phyloP scores from a whole-genome alignment of 1,284 basidiomycete genomes.

The Entoloma clypeatum region DNA sequence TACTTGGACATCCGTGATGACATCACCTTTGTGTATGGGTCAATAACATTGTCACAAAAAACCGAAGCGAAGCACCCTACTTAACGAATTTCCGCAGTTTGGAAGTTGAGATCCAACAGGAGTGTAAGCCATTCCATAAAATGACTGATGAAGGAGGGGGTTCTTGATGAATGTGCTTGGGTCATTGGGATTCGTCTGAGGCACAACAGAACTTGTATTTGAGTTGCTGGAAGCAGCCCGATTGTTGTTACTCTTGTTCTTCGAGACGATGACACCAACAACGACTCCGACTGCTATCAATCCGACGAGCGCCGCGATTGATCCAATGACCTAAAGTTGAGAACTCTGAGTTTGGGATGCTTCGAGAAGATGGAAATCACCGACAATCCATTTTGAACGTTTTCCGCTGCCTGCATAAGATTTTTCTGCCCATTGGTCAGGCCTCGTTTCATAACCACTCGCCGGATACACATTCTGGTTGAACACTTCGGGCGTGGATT shows the following conservation, averaged over 20 bases:
- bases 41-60: slow-evolving; percentile 1
- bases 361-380: slow-evolving; percentile 1
- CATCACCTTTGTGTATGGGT: slow-evolving; percentile 28
- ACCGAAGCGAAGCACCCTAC: slow-evolving; percentile 22
- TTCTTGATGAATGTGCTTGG: slow-evolving; percentile 65
- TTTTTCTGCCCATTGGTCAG: slow-evolving; percentile 19
- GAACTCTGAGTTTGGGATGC: background rate
- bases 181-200: slow-evolving; percentile 41
- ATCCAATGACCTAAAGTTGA: slow-evolving; percentile 42
- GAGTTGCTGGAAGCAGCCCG: slow-evolving; percentile 5
- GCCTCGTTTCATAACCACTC: slow-evolving; percentile 13
- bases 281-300: slow-evolving; percentile 48
- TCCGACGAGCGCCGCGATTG: slow-evolving; percentile 37
- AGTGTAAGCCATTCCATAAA: slow-evolving; percentile 67
- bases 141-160: slow-evolving; percentile 51
- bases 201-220: slow-evolving; percentile 1
- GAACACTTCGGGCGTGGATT: slow-evolving; percentile 16
- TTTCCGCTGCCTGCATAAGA: slow-evolving; percentile 9
- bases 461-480: slow-evolving; percentile 2
- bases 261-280: slow-evolving; percentile 53
- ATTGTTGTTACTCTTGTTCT: slow-evolving; percentile 25
- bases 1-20: slow-evolving; percentile 47
- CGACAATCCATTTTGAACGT: slow-evolving; percentile 21
- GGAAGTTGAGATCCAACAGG: slow-evolving; percentile 52
- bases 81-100: slow-evolving; percentile 42